Base-by-base conservation (phyloP, 257 asterid species). In the Cinchona pubescens region DNA sequence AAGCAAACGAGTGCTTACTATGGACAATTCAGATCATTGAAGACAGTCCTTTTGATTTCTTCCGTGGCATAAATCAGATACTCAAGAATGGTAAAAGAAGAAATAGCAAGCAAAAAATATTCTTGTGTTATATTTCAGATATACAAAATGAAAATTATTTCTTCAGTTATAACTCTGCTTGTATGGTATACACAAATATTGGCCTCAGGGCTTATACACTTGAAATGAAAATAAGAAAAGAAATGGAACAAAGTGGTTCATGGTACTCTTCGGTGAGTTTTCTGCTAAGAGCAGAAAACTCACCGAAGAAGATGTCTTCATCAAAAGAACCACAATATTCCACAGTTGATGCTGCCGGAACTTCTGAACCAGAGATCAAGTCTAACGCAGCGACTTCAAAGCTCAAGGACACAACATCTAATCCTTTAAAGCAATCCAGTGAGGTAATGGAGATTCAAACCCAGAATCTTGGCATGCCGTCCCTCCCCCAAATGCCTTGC, bases 401-500 rank as follows among this genome's bases (percentile, higher is more conserved):
- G 16, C 45, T 53, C 2, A 65, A 69, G 70, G 71, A 58, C 46
- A 64, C 23, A 30, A 18, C 73, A 13, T 55, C 78, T 49, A 30
- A 74, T 38, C 38, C 72, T 19, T 29, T 32, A 5, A 60, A 49
- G 59, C 74, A 67, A 74, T 46, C 76, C 29, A 60, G 19, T 30
- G 70, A 64, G 15, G 72, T 16, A 1, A 25, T 4, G 9, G 42
- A 71, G 56, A 79, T 82, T n/a, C 69, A 72, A 53, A 35, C 21
- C 35, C 34, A 37, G 70, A 51, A 23, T 65, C 71, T 30, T 29
- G 73, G 45, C 32, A 62, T 61, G 14, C 61, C 60, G 0, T 12
- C 75, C 2, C 67, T 74, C 29, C 58, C 82, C 0, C 81, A 53
- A 14, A 88, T 88, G 91, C 92, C 91, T 0, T 85, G 90, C 21